These are phyloP conservation scores for Lactifluus rugatus DNA, from an alignment of 768 basidiomycete genomes.

Conservation along the genomic window DNA sequence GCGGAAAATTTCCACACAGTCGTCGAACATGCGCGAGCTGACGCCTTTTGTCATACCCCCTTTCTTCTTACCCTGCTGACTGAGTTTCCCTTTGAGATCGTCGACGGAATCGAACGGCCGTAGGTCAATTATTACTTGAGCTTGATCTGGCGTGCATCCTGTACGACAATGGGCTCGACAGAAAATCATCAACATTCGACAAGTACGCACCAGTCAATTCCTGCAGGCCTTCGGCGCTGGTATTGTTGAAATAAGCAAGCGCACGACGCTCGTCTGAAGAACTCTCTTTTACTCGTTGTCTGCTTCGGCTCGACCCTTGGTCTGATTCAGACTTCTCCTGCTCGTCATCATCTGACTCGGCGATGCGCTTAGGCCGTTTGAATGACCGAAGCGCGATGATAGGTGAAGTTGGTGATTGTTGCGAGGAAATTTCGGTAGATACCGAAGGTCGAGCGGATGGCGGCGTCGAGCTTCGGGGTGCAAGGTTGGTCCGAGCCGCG, in stretches of 20 bases:
- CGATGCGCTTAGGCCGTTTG: constrained; percentile 47
- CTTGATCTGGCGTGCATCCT: constrained; percentile 81
- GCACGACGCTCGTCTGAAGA: constrained; percentile 40
- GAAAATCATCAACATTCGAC: not conserved
- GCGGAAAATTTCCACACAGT: constrained; percentile 73
- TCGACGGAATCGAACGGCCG: constrained; percentile 74
- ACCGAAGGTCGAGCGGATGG: constrained; percentile 32
- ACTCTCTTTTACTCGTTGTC: constrained; percentile 27
- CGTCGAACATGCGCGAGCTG: constrained; percentile 84
- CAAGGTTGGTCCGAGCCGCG: constrained; percentile 49
- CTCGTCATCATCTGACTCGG: constrained; percentile 57
- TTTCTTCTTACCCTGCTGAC: constrained; percentile 63
- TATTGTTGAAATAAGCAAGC: constrained; percentile 59
- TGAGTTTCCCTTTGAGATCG: constrained; percentile 66
- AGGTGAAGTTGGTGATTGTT: constrained; percentile 36
- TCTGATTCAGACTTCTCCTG: constrained; percentile 48
- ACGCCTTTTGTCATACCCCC: constrained; percentile 76
- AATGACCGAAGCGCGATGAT: constrained; percentile 33
- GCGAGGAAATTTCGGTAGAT: constrained; percentile 31
- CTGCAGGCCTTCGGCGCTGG: constrained; percentile 52
- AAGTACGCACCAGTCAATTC: constrained; percentile 57
- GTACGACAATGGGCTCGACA: constrained; percentile 8
- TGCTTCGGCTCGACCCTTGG: constrained; percentile 30
- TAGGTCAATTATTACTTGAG: constrained; percentile 61
- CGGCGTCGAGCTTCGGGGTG: constrained; percentile 25